Base-by-base conservation (phyloP, 139 green algal species). In the Volvox reticuliferus region DNA sequence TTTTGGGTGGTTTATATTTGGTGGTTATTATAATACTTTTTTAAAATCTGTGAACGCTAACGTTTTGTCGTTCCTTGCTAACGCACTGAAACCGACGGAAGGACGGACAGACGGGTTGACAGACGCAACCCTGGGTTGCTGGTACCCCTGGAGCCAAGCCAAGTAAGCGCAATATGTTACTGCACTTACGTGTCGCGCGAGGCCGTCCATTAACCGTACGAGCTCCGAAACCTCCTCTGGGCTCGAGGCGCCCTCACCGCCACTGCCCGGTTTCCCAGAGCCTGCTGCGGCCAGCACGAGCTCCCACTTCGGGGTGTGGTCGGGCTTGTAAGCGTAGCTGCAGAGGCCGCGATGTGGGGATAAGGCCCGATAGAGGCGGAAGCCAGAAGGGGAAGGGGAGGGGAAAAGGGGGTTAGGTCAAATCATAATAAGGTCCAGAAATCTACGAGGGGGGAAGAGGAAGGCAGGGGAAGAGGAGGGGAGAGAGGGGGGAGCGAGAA, bases 271-370 rank as follows among this genome's bases (percentile, higher is more conserved):
- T 19, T 26, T 86, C 13, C 28, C 55, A 16, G 17, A 75, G 12
- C 28, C 28, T 19, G 33, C 80, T 18, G 55, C 55, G 28, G 28
- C 16, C 33, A 88, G 82, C 16, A 19, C 22, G 33, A 88, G 32
- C 26, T 88, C 82, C 82, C 82, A 88, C 65, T 67, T 36, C 63
- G 82, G 82, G 44, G 32, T 35, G 82, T 88, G 32, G 32, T 65
- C 33, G 65, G 26, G 44, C 65, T 88, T 79, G 82, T 88, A 88
- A 5, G 63, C 82, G 65, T 65, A 79, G 55, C 82, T 88, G 82
- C 20, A 26, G 33, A 5, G 5, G 30, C 12, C 28, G 26, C 12
- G 30, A 24, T 12, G 26, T 19, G 79, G 55, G 20, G 67, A 32
- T 75, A 75, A 26, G 22, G 24, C 24, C 67, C 67, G 24, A 26